These are phyloP conservation scores for Platanus orientalis DNA, from an alignment of 164 flowering plant species.

Conservation along the genomic window DNA sequence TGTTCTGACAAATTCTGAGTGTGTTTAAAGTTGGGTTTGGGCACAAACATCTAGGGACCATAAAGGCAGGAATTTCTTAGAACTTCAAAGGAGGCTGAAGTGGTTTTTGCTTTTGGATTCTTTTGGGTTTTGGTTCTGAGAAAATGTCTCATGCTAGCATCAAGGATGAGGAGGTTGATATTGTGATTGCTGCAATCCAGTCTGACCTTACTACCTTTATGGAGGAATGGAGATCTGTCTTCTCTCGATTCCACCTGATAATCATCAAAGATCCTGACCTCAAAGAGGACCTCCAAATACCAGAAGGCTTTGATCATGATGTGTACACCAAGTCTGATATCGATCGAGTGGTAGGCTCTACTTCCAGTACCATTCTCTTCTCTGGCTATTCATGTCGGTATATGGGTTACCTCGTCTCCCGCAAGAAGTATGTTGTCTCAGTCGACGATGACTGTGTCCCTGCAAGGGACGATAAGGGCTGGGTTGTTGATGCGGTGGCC, in stretches of 20 bases:
- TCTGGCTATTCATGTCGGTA: slow-evolving; percentile 89
- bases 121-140: slow-evolving; percentile 1
- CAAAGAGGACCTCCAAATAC: slow-evolving; percentile 58
- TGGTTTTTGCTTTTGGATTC: neutral
- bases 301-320: slow-evolving; percentile 61
- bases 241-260: slow-evolving; percentile 73
- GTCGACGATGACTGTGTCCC: slow-evolving; percentile 91
- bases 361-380: slow-evolving; percentile 38
- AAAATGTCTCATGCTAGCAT: slow-evolving; percentile 55
- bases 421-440: slow-evolving; percentile 67
- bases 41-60: neutral
- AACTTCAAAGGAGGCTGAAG: neutral
- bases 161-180: slow-evolving; percentile 65
- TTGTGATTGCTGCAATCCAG: slow-evolving; percentile 72
- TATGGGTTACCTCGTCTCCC: slow-evolving; percentile 80
- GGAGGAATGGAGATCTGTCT: slow-evolving; percentile 72
- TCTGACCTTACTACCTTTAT: slow-evolving; percentile 69
- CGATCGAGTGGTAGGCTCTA: slow-evolving; percentile 46
- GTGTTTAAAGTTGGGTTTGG: neutral
- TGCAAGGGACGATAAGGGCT: slow-evolving; percentile 63
- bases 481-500: slow-evolving; percentile 50
- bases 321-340: slow-evolving; percentile 70
- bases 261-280: slow-evolving; percentile 81
- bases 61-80: neutral
- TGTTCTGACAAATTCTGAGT: slow-evolving; percentile 73